These are phyloP conservation scores for Salix brachista DNA, from an alignment of 345 rosid species.

Conservation along the genomic window DNA sequence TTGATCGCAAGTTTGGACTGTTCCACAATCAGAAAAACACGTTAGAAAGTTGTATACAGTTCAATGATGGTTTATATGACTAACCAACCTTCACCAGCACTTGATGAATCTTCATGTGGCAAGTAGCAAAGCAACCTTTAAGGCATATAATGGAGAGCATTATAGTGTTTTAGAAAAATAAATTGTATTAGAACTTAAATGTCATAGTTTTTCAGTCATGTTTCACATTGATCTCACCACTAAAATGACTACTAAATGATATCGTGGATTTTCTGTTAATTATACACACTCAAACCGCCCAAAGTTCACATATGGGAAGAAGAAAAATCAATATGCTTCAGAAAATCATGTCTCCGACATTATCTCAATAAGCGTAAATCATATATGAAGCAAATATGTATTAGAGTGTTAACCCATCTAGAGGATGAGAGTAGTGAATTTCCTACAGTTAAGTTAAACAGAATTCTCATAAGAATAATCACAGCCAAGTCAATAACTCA, in stretches of 20 bases:
- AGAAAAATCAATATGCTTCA: background rate
- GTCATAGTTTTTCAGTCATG: background rate
- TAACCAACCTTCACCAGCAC: background rate
- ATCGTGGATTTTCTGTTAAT: background rate
- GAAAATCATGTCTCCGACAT: background rate
- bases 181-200: background rate
- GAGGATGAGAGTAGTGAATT: background rate
- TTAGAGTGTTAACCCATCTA: background rate
- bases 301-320: background rate
- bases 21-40: background rate
- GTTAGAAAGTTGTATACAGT: background rate
- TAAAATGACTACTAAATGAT: background rate
- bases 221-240: background rate
- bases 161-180: background rate
- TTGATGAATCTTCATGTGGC: background rate
- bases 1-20: background rate
- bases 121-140: background rate
- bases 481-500: background rate
- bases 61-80: background rate
- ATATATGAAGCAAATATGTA: background rate
- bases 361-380: background rate
- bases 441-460: background rate
- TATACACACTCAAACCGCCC: background rate
- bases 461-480: constrained; percentile 3
- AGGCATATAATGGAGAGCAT: background rate